Conservation (phyloP, 164 flowering plant species). For the Vitis amurensis region DNA sequence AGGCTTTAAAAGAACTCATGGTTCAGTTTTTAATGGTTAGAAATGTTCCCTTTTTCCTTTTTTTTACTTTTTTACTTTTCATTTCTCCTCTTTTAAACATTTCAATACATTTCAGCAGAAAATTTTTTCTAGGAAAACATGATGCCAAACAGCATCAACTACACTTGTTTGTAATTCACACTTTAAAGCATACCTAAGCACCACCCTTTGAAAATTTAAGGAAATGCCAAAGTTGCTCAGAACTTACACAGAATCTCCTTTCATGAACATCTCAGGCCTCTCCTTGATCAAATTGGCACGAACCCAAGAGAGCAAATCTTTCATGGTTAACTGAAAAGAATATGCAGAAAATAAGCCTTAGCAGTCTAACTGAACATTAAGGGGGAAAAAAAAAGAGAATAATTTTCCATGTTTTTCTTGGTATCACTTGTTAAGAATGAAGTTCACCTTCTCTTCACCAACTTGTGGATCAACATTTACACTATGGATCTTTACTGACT, state of each 20-base stretch:
- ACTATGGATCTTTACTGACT: conserved; percentile 80
- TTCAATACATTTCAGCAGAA: neutral
- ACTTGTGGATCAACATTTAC: conserved; percentile 55
- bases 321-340: conserved; percentile 69
- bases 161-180: no score
- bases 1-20: no score
- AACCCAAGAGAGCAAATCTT: conserved; percentile 75
- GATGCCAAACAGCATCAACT: no score
- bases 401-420: neutral
- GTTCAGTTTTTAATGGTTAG: no score
- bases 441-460: conserved; percentile 52
- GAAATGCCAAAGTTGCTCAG: neutral
- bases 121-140: neutral
- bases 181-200: no score
- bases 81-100: no score
- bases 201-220: no score
- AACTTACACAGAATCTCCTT: conserved; percentile 92
- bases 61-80: no score
- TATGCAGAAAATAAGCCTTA: neutral
- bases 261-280: conserved; percentile 98
- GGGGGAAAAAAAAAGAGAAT: neutral
- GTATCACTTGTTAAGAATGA: neutral
- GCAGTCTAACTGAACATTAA: neutral
- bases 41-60: no score
- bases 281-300: conserved; percentile 88